Base-by-base conservation (phyloP, 176 grass and related monocot species). In the Carex littledalei region DNA sequence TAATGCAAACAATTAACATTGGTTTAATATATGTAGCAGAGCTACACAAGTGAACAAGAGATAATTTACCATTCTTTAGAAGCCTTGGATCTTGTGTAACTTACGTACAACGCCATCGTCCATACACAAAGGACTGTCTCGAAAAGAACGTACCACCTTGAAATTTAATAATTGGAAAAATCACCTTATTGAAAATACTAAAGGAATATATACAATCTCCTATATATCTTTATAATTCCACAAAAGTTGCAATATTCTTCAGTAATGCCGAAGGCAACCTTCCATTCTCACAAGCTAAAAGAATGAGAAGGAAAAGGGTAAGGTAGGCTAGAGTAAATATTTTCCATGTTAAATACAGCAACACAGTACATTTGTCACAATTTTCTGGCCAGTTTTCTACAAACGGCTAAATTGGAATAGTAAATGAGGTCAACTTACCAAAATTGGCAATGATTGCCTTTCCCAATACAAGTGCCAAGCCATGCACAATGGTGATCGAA, bases 401-500 rank as follows among this genome's bases (percentile, higher is more conserved):
- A 71, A 55, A 84, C 54, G 3, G 21, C 21, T 17, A 84, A 68
- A 57, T 35, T 50, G 6, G 32, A 86, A 78, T 59, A 9, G 54
- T 17, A 70, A 84, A 16, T 57, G 37, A 84, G 14, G 11, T 24
- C n/a, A 26, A 87, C 81, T 81, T 80, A 90, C 89, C 89, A 90
- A 87, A 85, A 90, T 66, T 37, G 81, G 12, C 73, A 85, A 63
- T 90, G 89, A 59, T 90, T 90, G 17, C 65, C 82, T 87, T 85
- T 87, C 10, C 89, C 89, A 77, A 90, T 86, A 63, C 89, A 90
- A 52, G 82, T 90, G 78, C 89, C 89, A 70, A 90, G 73, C 89
- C 89, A 90, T 72, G 71, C 74, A 85, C 89, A 90, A 71, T 90
- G 89, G 72, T 90, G 89, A 64, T 90, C 89, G 59, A 85, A 90